phyloP scores from a whole-genome alignment of 2,329 filamentous ascomycete species.

The Fusarium humuli region DNA sequence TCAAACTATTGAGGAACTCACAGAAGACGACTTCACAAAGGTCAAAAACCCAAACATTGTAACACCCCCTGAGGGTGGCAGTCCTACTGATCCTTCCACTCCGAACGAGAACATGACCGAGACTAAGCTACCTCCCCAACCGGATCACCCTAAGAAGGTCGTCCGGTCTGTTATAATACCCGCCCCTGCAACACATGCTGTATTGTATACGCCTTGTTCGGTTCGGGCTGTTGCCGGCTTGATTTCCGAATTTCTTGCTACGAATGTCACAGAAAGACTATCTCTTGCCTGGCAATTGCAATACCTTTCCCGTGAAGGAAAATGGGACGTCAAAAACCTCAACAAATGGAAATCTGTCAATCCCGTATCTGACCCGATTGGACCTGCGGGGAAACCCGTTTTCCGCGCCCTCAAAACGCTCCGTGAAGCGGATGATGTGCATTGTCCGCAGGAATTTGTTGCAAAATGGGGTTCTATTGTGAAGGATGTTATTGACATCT shows the following conservation, averaged over 20 bases:
- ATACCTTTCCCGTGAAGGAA: slow-evolving; percentile 87
- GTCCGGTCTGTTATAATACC: slow-evolving; percentile 79
- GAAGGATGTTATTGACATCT: slow-evolving; percentile 88
- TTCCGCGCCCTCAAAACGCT: slow-evolving; percentile 95
- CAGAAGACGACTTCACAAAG: slow-evolving; percentile 45
- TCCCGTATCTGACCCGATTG: slow-evolving; percentile 83
- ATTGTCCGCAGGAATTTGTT: slow-evolving; percentile 80
- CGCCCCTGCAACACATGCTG: slow-evolving; percentile 81
- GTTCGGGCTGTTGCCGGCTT: slow-evolving; percentile 83
- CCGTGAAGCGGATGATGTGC: slow-evolving; percentile 85
- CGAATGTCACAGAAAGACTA: slow-evolving; percentile 80
- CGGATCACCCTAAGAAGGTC: slow-evolving; percentile 61
- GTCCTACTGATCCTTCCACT: slow-evolving; percentile 59
- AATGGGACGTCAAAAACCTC: slow-evolving; percentile 98
- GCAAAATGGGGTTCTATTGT: slow-evolving; percentile 73
- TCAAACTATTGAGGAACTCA: slow-evolving; percentile 51
- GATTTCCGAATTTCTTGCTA: slow-evolving; percentile 83
- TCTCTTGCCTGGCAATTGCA: slow-evolving; percentile 91
- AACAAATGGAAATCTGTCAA: slow-evolving; percentile 87
- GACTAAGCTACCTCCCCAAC: slow-evolving; percentile 60
- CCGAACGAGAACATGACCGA: slow-evolving; percentile 56
- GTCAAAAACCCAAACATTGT: slow-evolving; percentile 37
- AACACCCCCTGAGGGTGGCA: slow-evolving; percentile 53
- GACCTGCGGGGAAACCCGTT: slow-evolving; percentile 60
- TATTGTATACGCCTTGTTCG: slow-evolving; percentile 82